Evolutionary conservation across 2,329 filamentous ascomycete species (phyloP), one percentile per base, ranked within the genome.

Genomic region (Onygenales sp.): DNA sequence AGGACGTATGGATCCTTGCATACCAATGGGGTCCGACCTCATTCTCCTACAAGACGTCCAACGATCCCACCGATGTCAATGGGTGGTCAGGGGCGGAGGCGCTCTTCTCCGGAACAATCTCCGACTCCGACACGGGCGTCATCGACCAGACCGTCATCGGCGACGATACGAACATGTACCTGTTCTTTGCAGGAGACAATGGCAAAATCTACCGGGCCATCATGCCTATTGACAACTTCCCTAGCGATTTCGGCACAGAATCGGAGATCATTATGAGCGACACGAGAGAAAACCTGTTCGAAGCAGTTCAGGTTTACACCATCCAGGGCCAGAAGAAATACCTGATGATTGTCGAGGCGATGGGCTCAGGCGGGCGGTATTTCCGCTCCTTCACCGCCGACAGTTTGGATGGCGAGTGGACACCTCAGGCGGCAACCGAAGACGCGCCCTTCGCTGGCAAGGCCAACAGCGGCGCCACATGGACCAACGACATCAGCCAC

Each of bases 181-280:
- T 86, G 4, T 86, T 86, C 76, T 86, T 85, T 59, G 74, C 76
- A 0, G 83, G 81, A 6, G 83, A 86, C 67, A 84, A 86, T 57
- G 83, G 83, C 64, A 77, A 76, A 45, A 82, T 86, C 62, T 86
- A 86, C 69, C 75, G 83, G 1, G 64, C 81, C 51, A 78, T 74
- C 62, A 85, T 85, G 80, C 74, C 83, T 39, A 78, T 84, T 27
- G 74, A 66, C 46, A 77, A 79, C 56, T 86, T 86, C 73, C 83
- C 83, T 0, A 75, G 77, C 39, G 75, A 65, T 64, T 85, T 86
- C 62, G 81, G 82, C 55, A 69, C 72, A 0, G 53, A 71, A 0
- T 77, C 71, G 0, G 75, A 73, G 2, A 66, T 76, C 0, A 61
- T 84, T 55, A 61, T 84, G 61, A 76, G 67, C 62, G 82, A 82